Evolutionary conservation across 78 protist species (phyloP).

Genomic region (Dictyostelium purpureum): DNA sequence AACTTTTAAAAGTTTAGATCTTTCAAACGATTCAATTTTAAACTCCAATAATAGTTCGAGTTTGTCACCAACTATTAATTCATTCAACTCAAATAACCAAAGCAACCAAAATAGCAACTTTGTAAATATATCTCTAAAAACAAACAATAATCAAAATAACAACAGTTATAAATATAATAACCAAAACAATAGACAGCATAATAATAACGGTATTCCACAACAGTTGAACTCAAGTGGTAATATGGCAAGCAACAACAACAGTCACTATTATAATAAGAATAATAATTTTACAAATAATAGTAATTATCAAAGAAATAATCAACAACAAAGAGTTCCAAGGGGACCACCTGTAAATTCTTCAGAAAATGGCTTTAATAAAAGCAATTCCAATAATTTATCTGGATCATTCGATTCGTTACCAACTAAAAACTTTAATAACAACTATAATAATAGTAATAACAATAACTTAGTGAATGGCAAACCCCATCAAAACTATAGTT

Average conservation of each 20-base stretch:
- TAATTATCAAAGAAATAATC: background rate
- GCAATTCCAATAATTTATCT: background rate
- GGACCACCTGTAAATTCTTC: background rate
- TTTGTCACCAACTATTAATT: background rate
- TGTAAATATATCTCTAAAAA: no score
- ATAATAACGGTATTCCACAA: background rate
- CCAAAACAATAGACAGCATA: background rate
- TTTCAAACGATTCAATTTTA: background rate
- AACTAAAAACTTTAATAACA: background rate
- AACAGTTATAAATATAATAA: background rate
- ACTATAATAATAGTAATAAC: background rate
- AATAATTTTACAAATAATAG: background rate
- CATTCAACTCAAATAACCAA: background rate
- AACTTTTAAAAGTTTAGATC: constrained; percentile 32
- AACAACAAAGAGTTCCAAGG: background rate
- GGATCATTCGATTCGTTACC: background rate
- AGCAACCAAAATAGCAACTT: background rate
- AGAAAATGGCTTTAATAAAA: background rate
- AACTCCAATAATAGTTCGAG: background rate
- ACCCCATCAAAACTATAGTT: background rate
- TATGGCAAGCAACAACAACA: background rate
- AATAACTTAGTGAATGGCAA: background rate
- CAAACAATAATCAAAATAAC: background rate
- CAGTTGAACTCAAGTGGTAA: background rate
- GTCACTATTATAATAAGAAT: background rate